Conservation (phyloP, 2,329 filamentous ascomycete species). For the Diplodia sapinea region DNA sequence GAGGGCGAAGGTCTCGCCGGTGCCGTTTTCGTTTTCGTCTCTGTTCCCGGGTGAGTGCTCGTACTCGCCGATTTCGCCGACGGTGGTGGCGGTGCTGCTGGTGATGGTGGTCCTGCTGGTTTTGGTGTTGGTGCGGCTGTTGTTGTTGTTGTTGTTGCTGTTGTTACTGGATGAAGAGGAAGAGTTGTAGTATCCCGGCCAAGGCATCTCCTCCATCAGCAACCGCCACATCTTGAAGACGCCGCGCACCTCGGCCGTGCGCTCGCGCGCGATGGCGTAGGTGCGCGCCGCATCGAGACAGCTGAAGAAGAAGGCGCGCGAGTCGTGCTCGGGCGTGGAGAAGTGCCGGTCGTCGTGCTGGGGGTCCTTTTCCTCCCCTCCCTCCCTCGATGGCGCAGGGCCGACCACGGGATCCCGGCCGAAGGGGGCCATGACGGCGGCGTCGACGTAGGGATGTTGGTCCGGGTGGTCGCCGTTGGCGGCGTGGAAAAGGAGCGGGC, state of each 20-base stretch:
- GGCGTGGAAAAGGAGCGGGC: background rate
- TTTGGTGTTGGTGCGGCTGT: too few species aligned
- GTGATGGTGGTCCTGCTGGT: background rate
- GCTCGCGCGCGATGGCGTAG: background rate
- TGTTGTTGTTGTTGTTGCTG: too few species aligned
- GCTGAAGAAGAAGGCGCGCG: background rate
- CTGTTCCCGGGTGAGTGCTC: too few species aligned
- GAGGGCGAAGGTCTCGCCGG: constrained; percentile 35
- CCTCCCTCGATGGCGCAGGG: background rate
- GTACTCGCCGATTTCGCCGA: background rate
- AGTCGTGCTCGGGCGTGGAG: background rate
- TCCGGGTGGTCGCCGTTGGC: background rate
- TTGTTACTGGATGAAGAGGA: too few species aligned
- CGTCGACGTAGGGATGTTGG: background rate
- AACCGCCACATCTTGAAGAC: background rate
- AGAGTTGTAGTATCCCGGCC: background rate
- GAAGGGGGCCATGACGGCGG: constrained; percentile 11
- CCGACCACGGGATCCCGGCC: background rate
- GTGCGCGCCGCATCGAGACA: constrained; percentile 1
- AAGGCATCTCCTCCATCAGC: constrained; percentile 2
- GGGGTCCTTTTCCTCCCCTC: background rate
- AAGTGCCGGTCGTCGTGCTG: background rate
- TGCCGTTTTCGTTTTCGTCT: background rate
- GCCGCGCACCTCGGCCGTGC: background rate
- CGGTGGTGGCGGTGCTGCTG: background rate